phyloP scores from a whole-genome alignment of 1,284 basidiomycete species.

The Ustilago loliicola region DNA sequence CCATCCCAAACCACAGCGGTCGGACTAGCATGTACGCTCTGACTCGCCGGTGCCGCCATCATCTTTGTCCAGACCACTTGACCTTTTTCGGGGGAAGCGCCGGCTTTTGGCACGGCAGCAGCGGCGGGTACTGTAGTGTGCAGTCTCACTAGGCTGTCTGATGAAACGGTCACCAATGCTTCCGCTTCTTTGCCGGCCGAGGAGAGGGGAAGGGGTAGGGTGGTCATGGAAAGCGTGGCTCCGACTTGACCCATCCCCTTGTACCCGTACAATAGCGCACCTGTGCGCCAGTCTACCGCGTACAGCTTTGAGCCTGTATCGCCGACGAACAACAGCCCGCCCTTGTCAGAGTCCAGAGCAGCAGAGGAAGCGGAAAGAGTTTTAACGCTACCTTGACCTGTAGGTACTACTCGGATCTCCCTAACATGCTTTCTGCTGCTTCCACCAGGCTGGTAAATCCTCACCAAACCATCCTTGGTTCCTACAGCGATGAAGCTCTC shows the following conservation, averaged over 20 bases:
- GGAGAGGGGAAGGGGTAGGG: conserved; percentile 33
- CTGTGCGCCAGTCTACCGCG: conserved; percentile 50
- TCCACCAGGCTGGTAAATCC: conserved; percentile 44
- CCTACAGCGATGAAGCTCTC: conserved; percentile 39
- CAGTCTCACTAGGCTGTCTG: conserved; percentile 37
- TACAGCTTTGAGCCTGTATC: conserved; percentile 56
- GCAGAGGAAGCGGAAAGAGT: conserved; percentile 33
- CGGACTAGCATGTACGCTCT: conserved; percentile 26
- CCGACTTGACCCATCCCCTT: conserved; percentile 37
- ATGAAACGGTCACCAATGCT: conserved; percentile 34
- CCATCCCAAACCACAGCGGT: conserved; percentile 54
- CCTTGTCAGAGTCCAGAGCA: conserved; percentile 17
- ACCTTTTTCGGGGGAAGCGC: conserved; percentile 33
- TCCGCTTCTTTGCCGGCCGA: conserved; percentile 7
- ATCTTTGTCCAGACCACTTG: conserved; percentile 30
- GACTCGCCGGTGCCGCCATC: conserved; percentile 17
- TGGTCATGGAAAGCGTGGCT: conserved; percentile 26
- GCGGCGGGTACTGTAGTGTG: conserved; percentile 25
- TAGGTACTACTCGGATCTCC: conserved; percentile 39
- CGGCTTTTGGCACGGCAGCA: conserved; percentile 26
- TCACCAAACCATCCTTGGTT: conserved; percentile 54
- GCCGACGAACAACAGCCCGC: conserved; percentile 52
- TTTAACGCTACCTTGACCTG: conserved; percentile 44
- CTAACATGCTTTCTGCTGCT: conserved; percentile 30
- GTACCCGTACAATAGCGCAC: conserved; percentile 51